Percentiles rank a stretch among this genome's conserved stretches.
Conservation (phyloP, 371 early-diverging fungal genomes). For the Phascolomyces articulosus region DNA sequence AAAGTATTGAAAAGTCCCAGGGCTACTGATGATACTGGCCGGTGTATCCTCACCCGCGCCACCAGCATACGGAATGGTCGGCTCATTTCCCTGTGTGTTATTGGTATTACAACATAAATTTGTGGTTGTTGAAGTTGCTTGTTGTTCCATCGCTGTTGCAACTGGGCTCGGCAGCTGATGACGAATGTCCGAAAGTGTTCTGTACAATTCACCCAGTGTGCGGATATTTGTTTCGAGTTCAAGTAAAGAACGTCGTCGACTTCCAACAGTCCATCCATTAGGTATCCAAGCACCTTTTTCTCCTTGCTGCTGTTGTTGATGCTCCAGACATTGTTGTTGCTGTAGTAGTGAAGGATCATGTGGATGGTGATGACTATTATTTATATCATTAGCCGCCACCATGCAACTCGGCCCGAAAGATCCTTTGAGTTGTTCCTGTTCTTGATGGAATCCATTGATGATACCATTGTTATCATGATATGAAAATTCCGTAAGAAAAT, state of each 20-base stretch:
- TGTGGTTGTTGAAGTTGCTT: background rate
- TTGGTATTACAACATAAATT: background rate
- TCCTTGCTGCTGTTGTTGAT: background rate
- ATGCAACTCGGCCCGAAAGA: background rate
- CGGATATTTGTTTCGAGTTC: slow-evolving; percentile 38
- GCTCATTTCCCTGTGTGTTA: background rate
- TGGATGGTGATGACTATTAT: no score
- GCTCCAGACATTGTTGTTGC: no score
- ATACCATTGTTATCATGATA: background rate
- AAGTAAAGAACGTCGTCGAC: slow-evolving; percentile 24
- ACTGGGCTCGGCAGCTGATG: slow-evolving; percentile 28
- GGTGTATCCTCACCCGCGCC: slow-evolving; percentile 7
- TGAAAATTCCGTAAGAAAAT: background rate
- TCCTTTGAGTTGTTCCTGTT: background rate
- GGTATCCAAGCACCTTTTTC: slow-evolving; percentile 17
- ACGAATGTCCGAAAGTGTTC: slow-evolving; percentile 25
- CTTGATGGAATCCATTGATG: background rate
- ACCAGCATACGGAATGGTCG: background rate
- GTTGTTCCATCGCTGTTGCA: slow-evolving; percentile 20
- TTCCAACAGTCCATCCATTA: slow-evolving; percentile 25
- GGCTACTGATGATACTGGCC: slow-evolving; percentile 1
- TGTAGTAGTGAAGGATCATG: no score
- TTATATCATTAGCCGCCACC: background rate
- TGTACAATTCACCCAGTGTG: slow-evolving; percentile 35
- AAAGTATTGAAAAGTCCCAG: slow-evolving; percentile 12